Evolutionary conservation across 75 land plant genomes (phyloP).

Genomic region (Pinus tabuliformis): DNA sequence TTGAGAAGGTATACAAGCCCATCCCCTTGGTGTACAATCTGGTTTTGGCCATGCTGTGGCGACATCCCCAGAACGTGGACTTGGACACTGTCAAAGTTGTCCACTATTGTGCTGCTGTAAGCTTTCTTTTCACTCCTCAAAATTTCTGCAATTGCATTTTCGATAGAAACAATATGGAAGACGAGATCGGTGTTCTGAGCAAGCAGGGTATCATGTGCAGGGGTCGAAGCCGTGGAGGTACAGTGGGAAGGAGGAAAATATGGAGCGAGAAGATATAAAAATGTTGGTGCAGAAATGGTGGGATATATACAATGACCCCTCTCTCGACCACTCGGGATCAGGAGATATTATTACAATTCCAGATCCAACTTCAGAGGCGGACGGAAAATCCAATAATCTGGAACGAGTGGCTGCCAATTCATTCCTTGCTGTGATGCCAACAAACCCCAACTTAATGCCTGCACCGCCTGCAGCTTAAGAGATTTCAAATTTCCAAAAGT

Average conservation of each 20-base stretch:
- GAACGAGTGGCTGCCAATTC: neutral
- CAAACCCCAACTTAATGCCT: neutral
- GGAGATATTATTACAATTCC: constrained; percentile 1
- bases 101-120: constrained; percentile 61
- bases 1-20: constrained; percentile 42
- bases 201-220: constrained; percentile 3
- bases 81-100: constrained; percentile 45
- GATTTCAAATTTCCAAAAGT: too few relatives aligned
- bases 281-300: constrained; percentile 60
- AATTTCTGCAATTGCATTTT: too few relatives aligned
- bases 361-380: constrained; percentile 4
- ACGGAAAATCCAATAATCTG: neutral
- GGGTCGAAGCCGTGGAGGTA: constrained; percentile 74
- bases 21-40: constrained; percentile 45
- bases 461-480: constrained; percentile 24
- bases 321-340: constrained; percentile 40
- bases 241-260: constrained; percentile 63
- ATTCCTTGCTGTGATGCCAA: neutral
- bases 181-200: too few relatives aligned
- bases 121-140: constrained; percentile 5
- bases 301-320: constrained; percentile 51
- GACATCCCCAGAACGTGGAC: constrained; percentile 56
- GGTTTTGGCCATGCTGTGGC: constrained; percentile 57
- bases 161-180: too few relatives aligned
- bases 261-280: constrained; percentile 67